Evolutionary conservation across 352 stramenopile genomes (phyloP).

Genomic region (Pythium chondricola): DNA sequence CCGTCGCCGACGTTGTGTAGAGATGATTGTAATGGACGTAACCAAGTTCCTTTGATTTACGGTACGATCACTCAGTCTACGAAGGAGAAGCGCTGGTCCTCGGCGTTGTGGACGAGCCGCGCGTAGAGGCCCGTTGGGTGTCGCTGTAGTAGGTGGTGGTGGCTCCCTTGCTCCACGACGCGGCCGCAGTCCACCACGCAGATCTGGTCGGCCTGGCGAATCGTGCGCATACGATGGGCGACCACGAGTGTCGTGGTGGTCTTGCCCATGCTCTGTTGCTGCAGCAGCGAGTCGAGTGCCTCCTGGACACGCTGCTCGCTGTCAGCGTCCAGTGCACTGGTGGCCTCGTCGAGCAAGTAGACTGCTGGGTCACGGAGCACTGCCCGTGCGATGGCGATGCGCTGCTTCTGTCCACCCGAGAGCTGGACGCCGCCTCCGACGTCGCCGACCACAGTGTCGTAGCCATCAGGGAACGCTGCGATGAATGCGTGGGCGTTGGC

Average conservation of each 20-base stretch:
- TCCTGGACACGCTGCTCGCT: constrained; percentile 85
- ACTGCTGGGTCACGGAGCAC: constrained; percentile 83
- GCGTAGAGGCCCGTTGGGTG: constrained; percentile 14
- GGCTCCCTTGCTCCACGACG: constrained; percentile 89
- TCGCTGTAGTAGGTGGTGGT: constrained; percentile 84
- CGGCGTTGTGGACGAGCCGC: constrained; percentile 13
- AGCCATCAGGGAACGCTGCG: constrained; percentile 83
- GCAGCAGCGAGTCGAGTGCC: constrained; percentile 53
- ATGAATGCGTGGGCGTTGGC: constrained; percentile 94
- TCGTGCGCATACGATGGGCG: constrained; percentile 91
- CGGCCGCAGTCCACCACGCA: constrained; percentile 90
- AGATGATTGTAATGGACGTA: not conserved
- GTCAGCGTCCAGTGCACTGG: constrained; percentile 77
- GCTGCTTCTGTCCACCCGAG: constrained; percentile 57
- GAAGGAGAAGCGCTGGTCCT: constrained; percentile 13
- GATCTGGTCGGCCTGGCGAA: constrained; percentile 93
- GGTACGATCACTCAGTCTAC: too few species aligned
- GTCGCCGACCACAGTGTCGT: constrained; percentile 90
- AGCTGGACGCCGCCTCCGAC: constrained; percentile 85
- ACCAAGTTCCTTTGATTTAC: too few species aligned
- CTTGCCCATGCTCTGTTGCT: constrained; percentile 58
- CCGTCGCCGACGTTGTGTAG: constrained; percentile 10
- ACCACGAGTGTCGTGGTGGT: constrained; percentile 75
- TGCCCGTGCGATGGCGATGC: constrained; percentile 90
- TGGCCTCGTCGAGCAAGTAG: constrained; percentile 90